A percentile compares a stretch with the other conserved stretches of the same genome.
Evolutionary conservation across 2,329 filamentous ascomycete species (phyloP).

Genomic region (Xylariaceae sp.): DNA sequence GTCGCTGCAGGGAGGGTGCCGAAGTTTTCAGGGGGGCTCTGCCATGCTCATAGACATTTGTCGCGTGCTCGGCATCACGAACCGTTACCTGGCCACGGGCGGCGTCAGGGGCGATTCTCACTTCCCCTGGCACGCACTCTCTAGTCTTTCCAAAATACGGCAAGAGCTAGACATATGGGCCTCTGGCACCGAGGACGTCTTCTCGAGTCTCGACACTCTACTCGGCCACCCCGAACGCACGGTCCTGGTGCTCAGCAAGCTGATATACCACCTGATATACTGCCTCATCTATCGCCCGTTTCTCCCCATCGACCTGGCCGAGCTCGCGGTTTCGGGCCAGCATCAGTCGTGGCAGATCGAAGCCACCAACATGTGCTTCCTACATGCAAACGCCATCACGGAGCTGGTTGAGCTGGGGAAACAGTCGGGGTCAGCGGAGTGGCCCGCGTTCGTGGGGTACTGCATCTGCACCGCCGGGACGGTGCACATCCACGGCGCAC

Average conservation of each 20-base stretch:
- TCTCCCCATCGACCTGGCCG: slow-evolving; percentile 74
- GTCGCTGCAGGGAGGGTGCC: slow-evolving; percentile 62
- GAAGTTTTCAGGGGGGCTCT: slow-evolving; percentile 67
- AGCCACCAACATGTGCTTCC: slow-evolving; percentile 78
- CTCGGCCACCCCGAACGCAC: slow-evolving; percentile 77
- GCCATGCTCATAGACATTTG: slow-evolving; percentile 82
- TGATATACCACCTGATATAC: slow-evolving; percentile 81
- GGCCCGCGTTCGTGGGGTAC: slow-evolving; percentile 82
- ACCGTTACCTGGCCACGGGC: slow-evolving; percentile 75
- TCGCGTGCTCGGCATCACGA: slow-evolving; percentile 75
- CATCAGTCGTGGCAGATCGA: slow-evolving; percentile 93
- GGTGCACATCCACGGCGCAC: slow-evolving; percentile 79
- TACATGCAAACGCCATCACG: slow-evolving; percentile 82
- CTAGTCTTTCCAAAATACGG: slow-evolving; percentile 78
- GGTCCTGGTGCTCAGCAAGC: slow-evolving; percentile 73
- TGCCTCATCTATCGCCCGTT: slow-evolving; percentile 85
- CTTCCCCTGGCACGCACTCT: slow-evolving; percentile 85
- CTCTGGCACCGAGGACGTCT: slow-evolving; percentile 72
- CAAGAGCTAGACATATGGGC: slow-evolving; percentile 84
- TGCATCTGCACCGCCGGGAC: slow-evolving; percentile 83
- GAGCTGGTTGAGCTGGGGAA: slow-evolving; percentile 76
- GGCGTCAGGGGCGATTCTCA: slow-evolving; percentile 86
- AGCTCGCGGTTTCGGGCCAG: slow-evolving; percentile 72
- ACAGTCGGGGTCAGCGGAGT: slow-evolving; percentile 69
- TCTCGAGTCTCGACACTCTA: slow-evolving; percentile 67